Conservation (phyloP, 1,284 basidiomycete species). For the Cryptococcus sp. region DNA sequence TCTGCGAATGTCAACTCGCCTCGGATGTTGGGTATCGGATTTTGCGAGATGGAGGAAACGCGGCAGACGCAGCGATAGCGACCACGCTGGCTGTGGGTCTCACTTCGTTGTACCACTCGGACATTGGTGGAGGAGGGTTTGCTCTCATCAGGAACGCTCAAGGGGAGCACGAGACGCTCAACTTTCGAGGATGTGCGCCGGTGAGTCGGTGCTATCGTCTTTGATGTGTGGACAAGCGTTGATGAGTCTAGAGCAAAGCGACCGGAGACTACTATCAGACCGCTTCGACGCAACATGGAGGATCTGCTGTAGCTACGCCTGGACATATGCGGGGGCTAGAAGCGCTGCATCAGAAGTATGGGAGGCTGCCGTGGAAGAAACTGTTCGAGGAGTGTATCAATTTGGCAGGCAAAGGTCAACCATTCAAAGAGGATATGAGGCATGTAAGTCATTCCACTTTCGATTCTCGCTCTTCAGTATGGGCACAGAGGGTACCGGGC, state of each 20-base stretch:
- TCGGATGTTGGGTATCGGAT: conserved; percentile 23
- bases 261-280: conserved; percentile 16
- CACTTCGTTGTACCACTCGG: conserved; percentile 52
- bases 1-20: conserved; percentile 9
- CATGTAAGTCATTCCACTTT: no score
- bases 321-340: conserved; percentile 28
- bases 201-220: no score
- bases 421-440: conserved; percentile 43
- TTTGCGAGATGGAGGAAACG: conserved; percentile 26
- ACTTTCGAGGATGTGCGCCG: conserved; percentile 30
- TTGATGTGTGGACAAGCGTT: background rate
- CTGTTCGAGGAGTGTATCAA: conserved; percentile 20
- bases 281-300: conserved; percentile 19
- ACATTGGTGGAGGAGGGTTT: conserved; percentile 36
- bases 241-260: conserved; percentile 10
- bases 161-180: conserved; percentile 18
- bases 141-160: conserved; percentile 18
- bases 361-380: conserved; percentile 20
- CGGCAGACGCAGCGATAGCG: conserved; percentile 39
- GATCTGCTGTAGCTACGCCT: conserved; percentile 32
- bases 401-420: conserved; percentile 56
- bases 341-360: conserved; percentile 25
- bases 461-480: background rate
- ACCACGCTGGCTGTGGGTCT: conserved; percentile 50
- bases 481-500: background rate